Conservation (phyloP, 345 rosid species). For the Tarenaya hassleriana region DNA sequence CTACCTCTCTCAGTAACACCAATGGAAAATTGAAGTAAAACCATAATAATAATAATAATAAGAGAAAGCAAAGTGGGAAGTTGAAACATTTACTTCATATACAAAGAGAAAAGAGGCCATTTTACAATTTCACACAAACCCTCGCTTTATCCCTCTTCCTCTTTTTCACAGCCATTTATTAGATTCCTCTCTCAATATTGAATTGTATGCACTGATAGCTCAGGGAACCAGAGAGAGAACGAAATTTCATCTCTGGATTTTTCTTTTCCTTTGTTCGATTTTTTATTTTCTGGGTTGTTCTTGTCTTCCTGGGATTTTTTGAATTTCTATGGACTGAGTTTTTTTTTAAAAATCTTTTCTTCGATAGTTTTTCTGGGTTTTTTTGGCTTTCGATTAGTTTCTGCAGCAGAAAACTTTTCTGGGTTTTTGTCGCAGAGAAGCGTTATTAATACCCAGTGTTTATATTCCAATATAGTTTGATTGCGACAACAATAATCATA, state of each 20-base stretch:
- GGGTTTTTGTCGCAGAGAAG: constrained; percentile 39
- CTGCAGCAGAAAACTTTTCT: constrained; percentile 20
- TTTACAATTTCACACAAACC: constrained; percentile 15
- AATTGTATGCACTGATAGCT: constrained; percentile 45
- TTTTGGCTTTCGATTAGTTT: no score
- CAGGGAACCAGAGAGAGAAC: constrained; percentile 20
- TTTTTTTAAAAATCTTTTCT: no score
- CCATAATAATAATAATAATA: not conserved
- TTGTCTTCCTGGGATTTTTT: constrained; percentile 23
- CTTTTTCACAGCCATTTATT: constrained; percentile 54
- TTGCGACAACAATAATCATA: constrained; percentile 11
- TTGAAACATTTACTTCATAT: not conserved
- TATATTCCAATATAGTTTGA: constrained; percentile 27
- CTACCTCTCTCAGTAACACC: no score
- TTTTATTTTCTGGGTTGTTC: constrained; percentile 21
- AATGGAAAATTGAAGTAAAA: not conserved
- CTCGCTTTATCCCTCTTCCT: constrained; percentile 27
- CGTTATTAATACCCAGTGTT: constrained; percentile 15
- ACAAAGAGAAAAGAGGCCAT: constrained; percentile 24
- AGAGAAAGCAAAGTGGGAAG: not conserved
- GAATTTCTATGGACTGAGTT: constrained; percentile 2
- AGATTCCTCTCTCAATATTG: constrained; percentile 55
- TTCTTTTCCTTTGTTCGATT: constrained; percentile 15
- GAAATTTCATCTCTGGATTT: constrained; percentile 11
- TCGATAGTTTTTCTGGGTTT: not conserved